Evolutionary conservation across 2,329 filamentous ascomycete genomes (phyloP).

Genomic region (Colletotrichum zoysiae): DNA sequence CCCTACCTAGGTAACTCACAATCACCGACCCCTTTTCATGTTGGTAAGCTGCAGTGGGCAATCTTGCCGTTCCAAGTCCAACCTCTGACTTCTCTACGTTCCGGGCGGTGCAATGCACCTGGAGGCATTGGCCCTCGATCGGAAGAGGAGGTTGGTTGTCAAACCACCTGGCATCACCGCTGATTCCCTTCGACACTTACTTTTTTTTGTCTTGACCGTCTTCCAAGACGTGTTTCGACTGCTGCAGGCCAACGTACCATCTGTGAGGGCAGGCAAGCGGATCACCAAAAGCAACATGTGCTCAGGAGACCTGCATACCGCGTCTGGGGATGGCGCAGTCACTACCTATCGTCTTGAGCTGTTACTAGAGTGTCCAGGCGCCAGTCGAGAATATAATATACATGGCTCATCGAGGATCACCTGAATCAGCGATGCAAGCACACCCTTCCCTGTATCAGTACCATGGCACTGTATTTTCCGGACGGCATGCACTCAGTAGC

Average conservation of each 20-base stretch:
- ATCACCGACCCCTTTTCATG: constrained; percentile 4
- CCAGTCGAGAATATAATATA: background rate
- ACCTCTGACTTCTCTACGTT: background rate
- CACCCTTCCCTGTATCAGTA: background rate
- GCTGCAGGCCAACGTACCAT: constrained; percentile 24
- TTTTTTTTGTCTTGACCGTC: background rate
- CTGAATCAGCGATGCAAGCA: background rate
- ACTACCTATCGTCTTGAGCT: background rate
- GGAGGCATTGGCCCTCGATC: background rate
- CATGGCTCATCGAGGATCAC: background rate
- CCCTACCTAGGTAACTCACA: background rate
- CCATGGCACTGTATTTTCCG: background rate
- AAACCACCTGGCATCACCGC: background rate
- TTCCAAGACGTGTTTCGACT: constrained; percentile 18
- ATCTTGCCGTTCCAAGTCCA: background rate
- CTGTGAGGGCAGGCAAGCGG: background rate
- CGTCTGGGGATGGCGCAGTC: constrained; percentile 4
- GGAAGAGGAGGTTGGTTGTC: constrained; percentile 5
- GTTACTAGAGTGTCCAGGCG: constrained; percentile 1
- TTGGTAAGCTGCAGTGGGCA: background rate
- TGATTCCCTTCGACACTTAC: background rate
- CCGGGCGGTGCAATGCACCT: constrained; percentile 9
- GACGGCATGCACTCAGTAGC: background rate
- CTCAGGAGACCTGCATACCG: background rate
- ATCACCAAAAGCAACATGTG: constrained; percentile 18